Evolutionary conservation across 768 basidiomycete genomes (phyloP).

Genomic region (Naganishia vaughanmartiniae): DNA sequence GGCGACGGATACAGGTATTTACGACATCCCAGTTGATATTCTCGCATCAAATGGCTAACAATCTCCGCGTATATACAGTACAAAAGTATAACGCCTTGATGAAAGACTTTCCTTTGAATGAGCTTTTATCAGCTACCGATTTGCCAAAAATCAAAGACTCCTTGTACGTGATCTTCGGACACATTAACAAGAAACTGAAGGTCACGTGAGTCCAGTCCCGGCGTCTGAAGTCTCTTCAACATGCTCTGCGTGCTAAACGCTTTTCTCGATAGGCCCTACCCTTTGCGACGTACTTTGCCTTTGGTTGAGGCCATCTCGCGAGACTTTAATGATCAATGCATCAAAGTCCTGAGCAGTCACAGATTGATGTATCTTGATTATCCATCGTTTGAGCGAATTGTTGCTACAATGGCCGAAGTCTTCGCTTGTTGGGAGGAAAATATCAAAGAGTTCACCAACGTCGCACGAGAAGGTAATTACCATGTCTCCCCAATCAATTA

Average conservation of each 20-base stretch:
- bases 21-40: background rate
- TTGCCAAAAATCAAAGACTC: constrained; percentile 92
- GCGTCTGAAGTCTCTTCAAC: too few species aligned
- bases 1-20: constrained; percentile 78
- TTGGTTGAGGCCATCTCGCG: constrained; percentile 97
- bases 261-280: constrained; percentile 64
- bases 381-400: constrained; percentile 84
- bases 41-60: constrained; percentile 1
- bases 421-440: constrained; percentile 83
- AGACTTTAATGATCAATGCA: constrained; percentile 92
- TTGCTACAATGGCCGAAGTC: constrained; percentile 70
- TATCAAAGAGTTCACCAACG: constrained; percentile 88
- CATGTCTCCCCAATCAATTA: background rate
- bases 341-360: constrained; percentile 84
- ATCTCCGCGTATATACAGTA: constrained; percentile 56
- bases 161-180: constrained; percentile 78
- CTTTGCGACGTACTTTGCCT: constrained; percentile 89
- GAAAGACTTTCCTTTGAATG: constrained; percentile 98
- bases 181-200: constrained; percentile 91
- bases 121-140: constrained; percentile 92
- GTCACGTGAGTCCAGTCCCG: constrained; percentile 63
- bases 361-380: constrained; percentile 91
- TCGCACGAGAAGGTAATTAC: constrained; percentile 68
- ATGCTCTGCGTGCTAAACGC: background rate
- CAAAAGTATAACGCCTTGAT: constrained; percentile 98